Conservation (phyloP, 1,284 basidiomycete genomes). For the Tilletia setariae region DNA sequence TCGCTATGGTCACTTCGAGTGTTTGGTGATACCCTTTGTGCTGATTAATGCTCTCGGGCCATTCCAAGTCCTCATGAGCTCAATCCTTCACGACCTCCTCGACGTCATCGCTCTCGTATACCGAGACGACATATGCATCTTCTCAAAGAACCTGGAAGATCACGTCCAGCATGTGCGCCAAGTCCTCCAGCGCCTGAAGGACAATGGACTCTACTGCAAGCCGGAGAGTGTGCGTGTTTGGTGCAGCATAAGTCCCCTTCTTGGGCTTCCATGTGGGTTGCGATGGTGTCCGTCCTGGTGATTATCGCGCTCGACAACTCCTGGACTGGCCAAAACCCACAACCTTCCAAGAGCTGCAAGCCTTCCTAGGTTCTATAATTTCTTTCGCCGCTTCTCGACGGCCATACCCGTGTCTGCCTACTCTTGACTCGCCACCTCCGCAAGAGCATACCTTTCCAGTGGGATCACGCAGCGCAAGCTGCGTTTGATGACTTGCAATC, state of each 20-base stretch:
- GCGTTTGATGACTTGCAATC: slow-evolving; percentile 56
- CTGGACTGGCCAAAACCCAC: slow-evolving; percentile 56
- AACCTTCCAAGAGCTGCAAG: slow-evolving; percentile 27
- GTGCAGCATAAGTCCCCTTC: slow-evolving; percentile 52
- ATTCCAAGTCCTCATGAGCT: slow-evolving; percentile 13
- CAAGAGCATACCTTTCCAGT: slow-evolving; percentile 25
- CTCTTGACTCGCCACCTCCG: not conserved
- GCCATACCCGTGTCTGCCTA: not conserved
- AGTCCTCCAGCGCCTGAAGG: slow-evolving; percentile 8
- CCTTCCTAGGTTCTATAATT: slow-evolving; percentile 14
- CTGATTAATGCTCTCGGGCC: slow-evolving; percentile 14
- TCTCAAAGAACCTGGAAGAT: not conserved
- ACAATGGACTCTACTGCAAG: too few relatives aligned
- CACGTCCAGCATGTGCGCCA: not conserved
- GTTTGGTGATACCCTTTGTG: slow-evolving; percentile 27
- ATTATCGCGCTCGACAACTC: slow-evolving; percentile 56
- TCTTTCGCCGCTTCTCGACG: slow-evolving; percentile 13
- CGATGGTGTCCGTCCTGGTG: slow-evolving; percentile 56
- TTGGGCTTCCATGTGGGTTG: slow-evolving; percentile 56
- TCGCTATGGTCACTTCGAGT: too few relatives aligned
- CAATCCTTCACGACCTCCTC: not conserved
- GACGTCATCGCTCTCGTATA: not conserved
- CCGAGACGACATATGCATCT: not conserved
- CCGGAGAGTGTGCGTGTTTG: slow-evolving; percentile 18
- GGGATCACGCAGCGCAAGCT: slow-evolving; percentile 34